Percentiles rank a stretch among this genome's conserved stretches.
Evolutionary conservation across 306 rosid genomes (phyloP).

Genomic region (Castanea crenata): DNA sequence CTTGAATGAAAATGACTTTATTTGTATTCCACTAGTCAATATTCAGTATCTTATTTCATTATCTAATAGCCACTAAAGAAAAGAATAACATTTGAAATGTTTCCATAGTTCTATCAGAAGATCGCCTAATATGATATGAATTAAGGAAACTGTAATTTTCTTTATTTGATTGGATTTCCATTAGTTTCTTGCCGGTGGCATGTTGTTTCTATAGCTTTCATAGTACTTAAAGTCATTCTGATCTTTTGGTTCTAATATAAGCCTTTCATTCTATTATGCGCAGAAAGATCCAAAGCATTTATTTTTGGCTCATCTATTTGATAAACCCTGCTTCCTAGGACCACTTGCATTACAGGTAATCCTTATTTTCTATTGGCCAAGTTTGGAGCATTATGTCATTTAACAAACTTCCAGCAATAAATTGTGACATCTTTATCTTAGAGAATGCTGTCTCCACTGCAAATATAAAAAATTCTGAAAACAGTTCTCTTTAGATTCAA

Average conservation of each 20-base stretch:
- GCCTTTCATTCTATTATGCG: slow-evolving; percentile 11
- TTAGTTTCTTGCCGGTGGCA: background rate
- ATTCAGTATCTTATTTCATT: background rate
- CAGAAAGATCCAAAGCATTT: no score
- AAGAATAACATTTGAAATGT: background rate
- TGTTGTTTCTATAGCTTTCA: slow-evolving; percentile 2
- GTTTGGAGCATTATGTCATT: background rate
- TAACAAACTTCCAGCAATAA: background rate
- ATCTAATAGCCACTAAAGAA: background rate
- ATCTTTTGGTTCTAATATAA: slow-evolving; percentile 1
- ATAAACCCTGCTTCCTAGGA: slow-evolving; percentile 90
- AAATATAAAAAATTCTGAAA: background rate
- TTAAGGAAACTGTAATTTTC: background rate
- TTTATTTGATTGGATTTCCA: background rate
- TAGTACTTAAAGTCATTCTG: background rate
- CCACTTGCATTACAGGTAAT: slow-evolving; percentile 77
- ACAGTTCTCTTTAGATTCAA: background rate
- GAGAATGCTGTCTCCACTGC: background rate
- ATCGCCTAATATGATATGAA: background rate
- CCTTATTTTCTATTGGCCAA: background rate
- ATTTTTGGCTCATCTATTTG: slow-evolving; percentile 89
- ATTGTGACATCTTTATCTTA: no score
- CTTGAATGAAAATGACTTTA: background rate
- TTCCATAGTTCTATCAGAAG: background rate
- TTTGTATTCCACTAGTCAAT: no score